A percentile compares a stretch with the other conserved stretches of the same genome.
phyloP scores from a whole-genome alignment of 345 rosid species.

The Brassica nigra region DNA sequence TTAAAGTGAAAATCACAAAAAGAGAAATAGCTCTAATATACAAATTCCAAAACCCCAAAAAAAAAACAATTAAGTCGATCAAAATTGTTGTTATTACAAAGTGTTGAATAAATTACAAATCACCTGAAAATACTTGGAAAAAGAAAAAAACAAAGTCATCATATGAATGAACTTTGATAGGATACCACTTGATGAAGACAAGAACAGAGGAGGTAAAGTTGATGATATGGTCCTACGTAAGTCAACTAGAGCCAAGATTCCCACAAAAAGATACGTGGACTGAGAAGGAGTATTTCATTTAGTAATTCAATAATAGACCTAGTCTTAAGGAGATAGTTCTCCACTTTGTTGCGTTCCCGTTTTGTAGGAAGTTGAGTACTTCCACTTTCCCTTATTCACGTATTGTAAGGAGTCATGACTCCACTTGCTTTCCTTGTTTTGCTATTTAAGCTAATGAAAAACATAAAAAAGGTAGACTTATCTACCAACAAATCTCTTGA shows the following conservation, averaged over 20 bases:
- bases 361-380: not conserved
- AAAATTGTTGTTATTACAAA: constrained; percentile 36
- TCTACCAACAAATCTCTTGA: not conserved
- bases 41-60: not conserved
- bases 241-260: not conserved
- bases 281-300: not conserved
- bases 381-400: not conserved
- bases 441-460: not conserved
- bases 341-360: not conserved
- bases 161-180: constrained; percentile 3
- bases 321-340: not conserved
- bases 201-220: too few species aligned
- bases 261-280: not conserved
- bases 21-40: not conserved
- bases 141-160: constrained; percentile 20
- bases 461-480: not conserved
- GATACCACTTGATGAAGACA: too few species aligned
- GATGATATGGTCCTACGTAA: not conserved
- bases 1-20: not conserved
- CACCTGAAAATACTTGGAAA: constrained; percentile 8
- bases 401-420: not conserved
- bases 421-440: not conserved
- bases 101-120: constrained; percentile 23
- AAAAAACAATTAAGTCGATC: constrained; percentile 2
- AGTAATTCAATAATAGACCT: not conserved